Conservation (phyloP, 441 rosid species). For the Syzygium malaccense region DNA sequence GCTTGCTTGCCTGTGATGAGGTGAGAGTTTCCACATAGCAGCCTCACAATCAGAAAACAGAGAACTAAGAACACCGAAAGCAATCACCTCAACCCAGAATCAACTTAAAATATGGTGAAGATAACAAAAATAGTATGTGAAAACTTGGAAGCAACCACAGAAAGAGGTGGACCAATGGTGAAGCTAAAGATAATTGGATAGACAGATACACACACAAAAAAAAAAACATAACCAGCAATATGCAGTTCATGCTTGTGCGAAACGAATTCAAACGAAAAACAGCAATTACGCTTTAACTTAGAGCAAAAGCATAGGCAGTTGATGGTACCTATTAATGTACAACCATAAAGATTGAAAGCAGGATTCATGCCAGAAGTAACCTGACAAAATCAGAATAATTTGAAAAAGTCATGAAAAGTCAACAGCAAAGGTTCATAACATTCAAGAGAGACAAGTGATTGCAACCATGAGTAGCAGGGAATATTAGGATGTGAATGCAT, state of each 20-base stretch:
- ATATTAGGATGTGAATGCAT: neutral
- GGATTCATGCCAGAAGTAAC: conserved; percentile 95
- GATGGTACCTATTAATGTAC: conserved; percentile 67
- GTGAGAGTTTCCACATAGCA: neutral
- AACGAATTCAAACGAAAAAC: neutral
- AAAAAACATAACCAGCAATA: neutral
- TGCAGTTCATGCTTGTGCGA: neutral
- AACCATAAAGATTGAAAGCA: conserved; percentile 71
- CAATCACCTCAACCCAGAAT: neutral
- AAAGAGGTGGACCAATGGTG: neutral
- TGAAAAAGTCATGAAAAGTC: neutral
- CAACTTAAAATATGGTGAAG: neutral
- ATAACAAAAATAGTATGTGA: neutral
- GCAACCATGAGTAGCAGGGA: neutral
- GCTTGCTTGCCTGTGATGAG: neutral
- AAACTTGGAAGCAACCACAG: neutral
- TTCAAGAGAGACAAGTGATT: neutral
- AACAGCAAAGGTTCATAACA: neutral
- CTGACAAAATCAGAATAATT: conserved; percentile 17
- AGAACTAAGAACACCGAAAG: neutral
- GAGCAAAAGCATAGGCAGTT: conserved; percentile 6
- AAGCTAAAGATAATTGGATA: neutral
- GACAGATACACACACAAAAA: neutral
- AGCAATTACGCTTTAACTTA: neutral
- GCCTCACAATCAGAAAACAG: neutral